Evolutionary conservation across 2,329 filamentous ascomycete species (phyloP), one percentile per base, ranked within the genome.

Genomic region (Rutstroemia sp.): DNA sequence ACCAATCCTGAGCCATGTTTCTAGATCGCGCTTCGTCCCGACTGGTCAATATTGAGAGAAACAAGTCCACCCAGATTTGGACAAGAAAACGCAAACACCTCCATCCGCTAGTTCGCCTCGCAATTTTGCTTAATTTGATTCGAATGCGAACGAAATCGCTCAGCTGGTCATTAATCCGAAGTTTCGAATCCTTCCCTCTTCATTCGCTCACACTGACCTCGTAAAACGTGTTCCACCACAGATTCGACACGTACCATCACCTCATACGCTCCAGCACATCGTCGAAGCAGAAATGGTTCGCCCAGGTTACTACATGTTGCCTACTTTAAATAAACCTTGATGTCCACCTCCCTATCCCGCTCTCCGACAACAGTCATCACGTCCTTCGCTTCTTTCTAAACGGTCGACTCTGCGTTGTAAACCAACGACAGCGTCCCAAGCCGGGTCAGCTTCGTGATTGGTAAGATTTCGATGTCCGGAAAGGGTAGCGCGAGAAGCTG

Each of bases 1-100:
- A 61, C 63, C 55, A 66, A 65, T 66, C 57, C 63, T 4, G n/a
- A 54, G 38, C 25, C 46, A 46, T 38, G 19, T 46, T 17, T 45
- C 21, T 36, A 40, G 25, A 42, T 25, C 21, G 47, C 56, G 53
- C 51, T 45, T 59, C 54, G 57, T 51, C 57, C 60, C 60, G 60
- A 61, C 52, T 62, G 60, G 59, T 21, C 42, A 19, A 45, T 45
- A n/a, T n/a, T 27, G 8, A 8, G n/a, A 21, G 30, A 17, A 23
- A 27, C 30, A 30, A n/a, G 30, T 34, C n/a, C 12, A 16, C 39
- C 10, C 39, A 7, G 14, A 19, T 40, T 40, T 40, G 39, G 17
- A 17, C 9, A 10, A 54, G 6, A 39, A n/a, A 54, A 49, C 23
- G 25, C 14, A 49, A 14, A 57, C 54, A 58, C 10, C 39, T 4